Evolutionary conservation across 331 rosid species (phyloP).

Genomic region (Cydonia oblonga): DNA sequence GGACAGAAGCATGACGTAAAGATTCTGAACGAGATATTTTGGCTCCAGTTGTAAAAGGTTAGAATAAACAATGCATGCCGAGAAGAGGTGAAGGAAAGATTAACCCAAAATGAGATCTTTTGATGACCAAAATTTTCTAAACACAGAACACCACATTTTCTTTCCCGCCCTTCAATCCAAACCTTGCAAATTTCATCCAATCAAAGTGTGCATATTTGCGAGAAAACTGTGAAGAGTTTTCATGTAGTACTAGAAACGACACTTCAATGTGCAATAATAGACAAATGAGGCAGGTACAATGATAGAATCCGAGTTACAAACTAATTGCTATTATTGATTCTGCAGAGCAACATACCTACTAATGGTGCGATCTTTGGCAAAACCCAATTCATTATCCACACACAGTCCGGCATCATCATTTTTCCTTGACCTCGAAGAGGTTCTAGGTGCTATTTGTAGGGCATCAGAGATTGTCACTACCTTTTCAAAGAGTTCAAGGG

Average conservation of each 20-base stretch:
- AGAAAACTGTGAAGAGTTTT: neutral
- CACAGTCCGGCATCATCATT: constrained; percentile 62
- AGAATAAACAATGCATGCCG: neutral
- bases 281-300: neutral
- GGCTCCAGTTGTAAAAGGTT: neutral
- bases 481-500: constrained; percentile 62
- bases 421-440: constrained; percentile 84
- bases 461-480: constrained; percentile 73
- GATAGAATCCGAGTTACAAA: neutral
- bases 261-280: neutral
- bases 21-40: neutral
- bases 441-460: constrained; percentile 70
- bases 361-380: constrained; percentile 88
- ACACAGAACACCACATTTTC: neutral
- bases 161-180: neutral
- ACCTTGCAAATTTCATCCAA: neutral
- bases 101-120: neutral
- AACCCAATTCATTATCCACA: constrained; percentile 93
- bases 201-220: neutral
- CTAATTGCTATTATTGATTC: neutral
- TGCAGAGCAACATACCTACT: constrained; percentile 53
- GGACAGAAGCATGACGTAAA: neutral
- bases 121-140: neutral
- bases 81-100: neutral
- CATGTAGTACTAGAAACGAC: neutral